phyloP scores from a whole-genome alignment of 768 basidiomycete genomes.

The Phylloporus arenicola region DNA sequence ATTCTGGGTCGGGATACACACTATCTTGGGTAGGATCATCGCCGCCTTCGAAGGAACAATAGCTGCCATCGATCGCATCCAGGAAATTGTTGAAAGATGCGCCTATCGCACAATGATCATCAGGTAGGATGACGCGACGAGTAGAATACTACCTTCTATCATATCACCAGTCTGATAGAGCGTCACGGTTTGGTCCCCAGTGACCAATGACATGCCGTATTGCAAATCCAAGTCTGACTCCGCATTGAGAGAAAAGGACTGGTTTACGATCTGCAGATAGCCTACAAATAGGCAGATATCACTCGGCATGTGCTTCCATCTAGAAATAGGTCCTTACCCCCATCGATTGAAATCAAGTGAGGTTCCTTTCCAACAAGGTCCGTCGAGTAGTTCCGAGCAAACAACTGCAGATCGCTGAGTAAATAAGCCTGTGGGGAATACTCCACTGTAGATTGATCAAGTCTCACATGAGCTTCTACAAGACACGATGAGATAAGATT shows the following conservation, averaged over 20 bases:
- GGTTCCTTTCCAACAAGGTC: conserved; percentile 25
- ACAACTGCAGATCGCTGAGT: conserved; percentile 30
- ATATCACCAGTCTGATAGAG: conserved; percentile 32
- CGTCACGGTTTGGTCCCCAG: conserved; percentile 25
- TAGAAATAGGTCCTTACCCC: conserved; percentile 19
- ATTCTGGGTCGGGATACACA: conserved; percentile 21
- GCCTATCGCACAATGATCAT: conserved; percentile 10
- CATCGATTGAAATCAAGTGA: conserved; percentile 31
- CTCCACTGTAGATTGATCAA: conserved; percentile 11
- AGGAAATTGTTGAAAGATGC: conserved; percentile 36
- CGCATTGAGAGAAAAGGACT: conserved; percentile 16
- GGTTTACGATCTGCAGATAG: conserved; percentile 18
- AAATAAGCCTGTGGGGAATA: conserved; percentile 31
- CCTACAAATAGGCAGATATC: conserved; percentile 10
- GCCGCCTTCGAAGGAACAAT: conserved; percentile 36
- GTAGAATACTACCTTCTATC: conserved; percentile 13
- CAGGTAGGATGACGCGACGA: background rate
- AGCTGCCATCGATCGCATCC: conserved; percentile 35
- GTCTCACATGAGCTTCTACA: background rate
- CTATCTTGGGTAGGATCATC: conserved; percentile 28
- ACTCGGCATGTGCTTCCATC: background rate
- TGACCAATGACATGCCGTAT: conserved; percentile 30
- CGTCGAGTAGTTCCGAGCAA: conserved; percentile 19
- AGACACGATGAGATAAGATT: background rate
- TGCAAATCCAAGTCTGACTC: conserved; percentile 32